A percentile compares a stretch with the other conserved stretches of the same genome.
These are phyloP conservation scores for Mycena leptocephala DNA, from an alignment of 768 basidiomycete genomes.

Conservation along the genomic window DNA sequence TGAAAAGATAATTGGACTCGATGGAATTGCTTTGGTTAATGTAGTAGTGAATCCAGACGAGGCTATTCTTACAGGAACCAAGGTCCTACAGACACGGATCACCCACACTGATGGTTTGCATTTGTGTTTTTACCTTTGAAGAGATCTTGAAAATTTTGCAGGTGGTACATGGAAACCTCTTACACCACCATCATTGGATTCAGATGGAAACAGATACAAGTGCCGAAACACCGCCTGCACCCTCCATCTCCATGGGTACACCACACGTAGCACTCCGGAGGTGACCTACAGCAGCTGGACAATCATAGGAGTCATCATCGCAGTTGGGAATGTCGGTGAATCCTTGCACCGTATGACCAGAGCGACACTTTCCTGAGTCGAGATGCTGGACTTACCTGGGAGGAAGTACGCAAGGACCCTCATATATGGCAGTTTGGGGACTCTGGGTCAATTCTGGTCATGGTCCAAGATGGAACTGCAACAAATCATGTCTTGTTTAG, in stretches of 20 bases:
- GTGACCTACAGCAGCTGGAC: conserved; percentile 95
- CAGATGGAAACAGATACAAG: conserved; percentile 77
- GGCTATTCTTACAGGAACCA: conserved; percentile 77
- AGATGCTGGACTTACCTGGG: conserved; percentile 97
- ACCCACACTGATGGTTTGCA: conserved; percentile 95
- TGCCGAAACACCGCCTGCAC: conserved; percentile 84
- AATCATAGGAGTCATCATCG: conserved; percentile 96
- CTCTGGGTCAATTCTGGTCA: conserved; percentile 93
- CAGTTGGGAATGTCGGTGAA: conserved; percentile 96
- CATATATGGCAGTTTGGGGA: conserved; percentile 99
- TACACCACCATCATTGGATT: conserved; percentile 82
- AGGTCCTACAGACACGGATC: conserved; percentile 87
- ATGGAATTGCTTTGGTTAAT: conserved; percentile 95
- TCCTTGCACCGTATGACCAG: conserved; percentile 84
- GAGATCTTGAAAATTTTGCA: conserved; percentile 43
- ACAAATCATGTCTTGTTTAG: conserved; percentile 93
- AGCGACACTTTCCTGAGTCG: conserved; percentile 96
- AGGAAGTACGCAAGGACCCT: conserved; percentile 98
- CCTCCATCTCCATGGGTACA: conserved; percentile 95
- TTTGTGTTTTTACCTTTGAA: background rate
- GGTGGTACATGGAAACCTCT: conserved; percentile 92
- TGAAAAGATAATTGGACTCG: conserved; percentile 96
- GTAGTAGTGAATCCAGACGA: conserved; percentile 87
- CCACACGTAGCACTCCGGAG: conserved; percentile 89
- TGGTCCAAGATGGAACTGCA: conserved; percentile 95